Evolutionary conservation across 2,329 filamentous ascomycete genomes (phyloP).

Genomic region (Penicillium capsulatum): DNA sequence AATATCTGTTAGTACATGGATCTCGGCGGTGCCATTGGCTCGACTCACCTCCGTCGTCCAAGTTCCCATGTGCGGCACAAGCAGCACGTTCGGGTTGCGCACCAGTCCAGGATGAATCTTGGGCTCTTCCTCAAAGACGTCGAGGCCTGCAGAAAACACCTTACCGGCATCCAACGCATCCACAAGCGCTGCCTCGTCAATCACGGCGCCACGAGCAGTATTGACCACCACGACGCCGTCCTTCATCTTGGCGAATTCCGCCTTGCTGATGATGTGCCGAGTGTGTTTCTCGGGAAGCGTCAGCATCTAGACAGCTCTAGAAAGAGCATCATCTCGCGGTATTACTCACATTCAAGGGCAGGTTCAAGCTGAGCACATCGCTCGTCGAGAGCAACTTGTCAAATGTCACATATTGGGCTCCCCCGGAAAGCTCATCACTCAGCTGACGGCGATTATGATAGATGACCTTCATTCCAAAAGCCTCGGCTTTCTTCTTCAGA

Average conservation of each 20-base stretch:
- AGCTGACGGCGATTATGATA: constrained; percentile 70
- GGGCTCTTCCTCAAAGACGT: constrained; percentile 81
- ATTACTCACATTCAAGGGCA: constrained; percentile 70
- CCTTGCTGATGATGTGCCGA: constrained; percentile 67
- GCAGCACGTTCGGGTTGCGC: constrained; percentile 64
- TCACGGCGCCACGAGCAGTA: constrained; percentile 75
- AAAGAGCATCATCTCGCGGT: too few species aligned
- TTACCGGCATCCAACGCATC: constrained; percentile 65
- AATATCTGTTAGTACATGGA: not conserved
- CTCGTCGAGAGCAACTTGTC: constrained; percentile 66
- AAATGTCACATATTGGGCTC: constrained; percentile 55
- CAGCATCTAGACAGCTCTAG: not conserved
- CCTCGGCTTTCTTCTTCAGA: constrained; percentile 67
- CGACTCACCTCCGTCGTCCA: constrained; percentile 61
- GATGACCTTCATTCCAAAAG: constrained; percentile 69
- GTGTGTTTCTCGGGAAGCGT: constrained; percentile 54
- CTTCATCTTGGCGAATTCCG: constrained; percentile 74
- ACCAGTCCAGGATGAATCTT: constrained; percentile 68
- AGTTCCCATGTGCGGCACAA: constrained; percentile 84
- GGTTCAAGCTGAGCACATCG: constrained; percentile 74
- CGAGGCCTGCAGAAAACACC: constrained; percentile 67
- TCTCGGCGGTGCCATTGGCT: not conserved
- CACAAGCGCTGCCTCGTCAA: constrained; percentile 77
- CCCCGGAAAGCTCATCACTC: constrained; percentile 46
- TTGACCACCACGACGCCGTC: constrained; percentile 72